phyloP scores from a whole-genome alignment of 2,329 filamentous ascomycete genomes.

The Exophiala sp. region DNA sequence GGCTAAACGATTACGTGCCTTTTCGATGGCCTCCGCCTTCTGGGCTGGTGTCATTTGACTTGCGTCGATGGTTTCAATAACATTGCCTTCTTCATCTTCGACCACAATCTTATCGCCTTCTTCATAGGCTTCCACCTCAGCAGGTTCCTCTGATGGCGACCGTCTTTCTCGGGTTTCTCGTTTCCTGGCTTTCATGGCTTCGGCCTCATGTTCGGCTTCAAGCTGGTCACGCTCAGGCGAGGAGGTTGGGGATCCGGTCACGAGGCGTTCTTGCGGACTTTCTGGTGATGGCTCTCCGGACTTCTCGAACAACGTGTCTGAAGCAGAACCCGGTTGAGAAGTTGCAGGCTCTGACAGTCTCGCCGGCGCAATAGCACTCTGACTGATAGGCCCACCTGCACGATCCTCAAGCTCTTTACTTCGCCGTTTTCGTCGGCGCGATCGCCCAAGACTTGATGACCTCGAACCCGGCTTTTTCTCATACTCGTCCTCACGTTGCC shows the following conservation, averaged over 20 bases:
- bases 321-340: slow-evolving; percentile 21
- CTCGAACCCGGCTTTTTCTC: slow-evolving; percentile 51
- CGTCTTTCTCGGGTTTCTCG: neutral
- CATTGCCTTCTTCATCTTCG: slow-evolving; percentile 82
- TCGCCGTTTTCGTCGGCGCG: slow-evolving; percentile 55
- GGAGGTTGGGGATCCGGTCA: slow-evolving; percentile 14
- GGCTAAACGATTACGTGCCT: slow-evolving; percentile 50
- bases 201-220: slow-evolving; percentile 33
- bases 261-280: slow-evolving; percentile 16
- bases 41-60: slow-evolving; percentile 49
- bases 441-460: slow-evolving; percentile 43
- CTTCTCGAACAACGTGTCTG: slow-evolving; percentile 27
- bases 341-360: slow-evolving; percentile 33
- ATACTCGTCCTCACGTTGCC: slow-evolving; percentile 68
- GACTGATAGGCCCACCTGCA: slow-evolving; percentile 78
- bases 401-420: slow-evolving; percentile 66
- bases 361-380: slow-evolving; percentile 79
- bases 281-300: slow-evolving; percentile 25
- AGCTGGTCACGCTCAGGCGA: slow-evolving; percentile 36
- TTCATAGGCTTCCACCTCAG: slow-evolving; percentile 63
- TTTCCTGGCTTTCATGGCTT: neutral
- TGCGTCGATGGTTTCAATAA: slow-evolving; percentile 60
- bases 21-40: slow-evolving; percentile 52
- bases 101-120: slow-evolving; percentile 74
- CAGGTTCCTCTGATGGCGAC: slow-evolving; percentile 5